These are phyloP conservation scores for Tetrahymena malaccensis DNA, from an alignment of 73 alveolate genomes.

Conservation along the genomic window DNA sequence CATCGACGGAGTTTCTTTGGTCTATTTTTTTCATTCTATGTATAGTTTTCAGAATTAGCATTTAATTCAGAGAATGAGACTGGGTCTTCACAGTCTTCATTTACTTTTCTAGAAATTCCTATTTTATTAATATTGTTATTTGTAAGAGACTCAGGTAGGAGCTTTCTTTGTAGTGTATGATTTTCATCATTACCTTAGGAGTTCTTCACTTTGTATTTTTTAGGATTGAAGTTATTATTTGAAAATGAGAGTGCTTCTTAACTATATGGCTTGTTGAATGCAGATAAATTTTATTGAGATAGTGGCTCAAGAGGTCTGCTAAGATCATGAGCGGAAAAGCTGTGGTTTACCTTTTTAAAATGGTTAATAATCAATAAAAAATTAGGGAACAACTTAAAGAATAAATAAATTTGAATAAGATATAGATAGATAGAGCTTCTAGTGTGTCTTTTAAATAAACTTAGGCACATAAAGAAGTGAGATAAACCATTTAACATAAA, in stretches of 20 bases:
- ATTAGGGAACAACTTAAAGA: neutral
- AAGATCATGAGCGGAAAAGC: neutral
- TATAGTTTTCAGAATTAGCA: neutral
- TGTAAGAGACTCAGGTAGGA: neutral
- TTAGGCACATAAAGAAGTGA: neutral
- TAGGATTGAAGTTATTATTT: neutral
- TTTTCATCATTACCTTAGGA: neutral
- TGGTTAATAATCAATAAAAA: neutral
- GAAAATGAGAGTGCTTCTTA: neutral
- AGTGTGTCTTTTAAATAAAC: too few relatives aligned
- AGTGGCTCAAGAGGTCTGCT: neutral
- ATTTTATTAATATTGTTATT: neutral
- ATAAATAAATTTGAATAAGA: too few relatives aligned
- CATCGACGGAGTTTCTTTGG: conserved; percentile 66
- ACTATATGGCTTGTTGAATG: neutral
- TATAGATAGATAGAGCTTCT: too few relatives aligned
- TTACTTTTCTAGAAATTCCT: neutral
- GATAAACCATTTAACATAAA: too few relatives aligned
- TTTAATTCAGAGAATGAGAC: neutral
- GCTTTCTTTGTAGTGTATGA: neutral
- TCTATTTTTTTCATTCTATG: conserved; percentile 20
- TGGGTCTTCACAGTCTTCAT: neutral
- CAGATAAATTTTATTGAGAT: neutral
- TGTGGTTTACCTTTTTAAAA: neutral
- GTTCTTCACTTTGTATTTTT: neutral